Evolutionary conservation across 305 asterid species (phyloP).

Genomic region (Fraxinus floribunda): DNA sequence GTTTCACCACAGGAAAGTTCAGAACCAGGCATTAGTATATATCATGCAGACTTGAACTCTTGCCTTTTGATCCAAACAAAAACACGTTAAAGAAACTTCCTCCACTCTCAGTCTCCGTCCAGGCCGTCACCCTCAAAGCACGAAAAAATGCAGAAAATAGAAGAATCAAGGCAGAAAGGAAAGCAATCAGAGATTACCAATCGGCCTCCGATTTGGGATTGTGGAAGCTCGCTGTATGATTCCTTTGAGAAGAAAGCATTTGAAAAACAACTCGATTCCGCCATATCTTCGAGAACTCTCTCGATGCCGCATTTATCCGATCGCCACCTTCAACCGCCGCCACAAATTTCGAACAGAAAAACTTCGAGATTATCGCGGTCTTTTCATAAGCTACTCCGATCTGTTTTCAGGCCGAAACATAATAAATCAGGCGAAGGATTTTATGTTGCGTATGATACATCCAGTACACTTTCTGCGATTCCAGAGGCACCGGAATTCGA

Average conservation of each 20-base stretch:
- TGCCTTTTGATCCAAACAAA: constrained; percentile 10
- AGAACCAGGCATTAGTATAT: background rate
- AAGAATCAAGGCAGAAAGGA: constrained; percentile 1
- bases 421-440: constrained; percentile 32
- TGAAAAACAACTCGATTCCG: constrained; percentile 62
- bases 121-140: background rate
- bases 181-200: background rate
- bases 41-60: constrained; percentile 21
- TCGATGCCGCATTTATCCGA: constrained; percentile 77
- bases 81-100: constrained; percentile 4
- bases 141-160: constrained; percentile 25
- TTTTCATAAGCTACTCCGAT: constrained; percentile 47
- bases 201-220: constrained; percentile 52
- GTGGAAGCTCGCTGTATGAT: constrained; percentile 74
- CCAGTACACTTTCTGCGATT: constrained; percentile 49
- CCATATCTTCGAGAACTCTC: constrained; percentile 55
- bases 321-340: constrained; percentile 22
- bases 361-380: constrained; percentile 55
- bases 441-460: constrained; percentile 33
- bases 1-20: background rate
- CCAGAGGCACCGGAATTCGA: constrained; percentile 66
- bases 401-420: constrained; percentile 50
- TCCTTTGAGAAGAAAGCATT: constrained; percentile 68
- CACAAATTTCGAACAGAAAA: constrained; percentile 30
- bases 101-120: background rate